A percentile compares a stretch with the other conserved stretches of the same genome.
Conservation (phyloP, 2,329 filamentous ascomycete species). For the Talaromyces funiculosus region DNA sequence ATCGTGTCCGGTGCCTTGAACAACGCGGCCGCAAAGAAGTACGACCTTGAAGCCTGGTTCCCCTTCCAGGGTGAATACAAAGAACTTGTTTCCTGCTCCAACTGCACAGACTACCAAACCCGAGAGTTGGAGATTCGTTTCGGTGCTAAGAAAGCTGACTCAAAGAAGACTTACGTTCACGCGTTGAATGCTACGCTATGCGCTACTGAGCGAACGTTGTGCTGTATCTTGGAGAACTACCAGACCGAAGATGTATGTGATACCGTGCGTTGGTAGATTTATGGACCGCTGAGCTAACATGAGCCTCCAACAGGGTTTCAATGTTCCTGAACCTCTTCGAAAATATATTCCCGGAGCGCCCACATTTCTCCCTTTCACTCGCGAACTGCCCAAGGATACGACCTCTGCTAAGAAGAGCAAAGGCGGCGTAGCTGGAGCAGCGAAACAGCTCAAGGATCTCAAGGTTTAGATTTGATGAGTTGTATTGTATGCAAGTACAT, state of each 20-base stretch:
- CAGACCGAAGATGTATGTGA: constrained; percentile 72
- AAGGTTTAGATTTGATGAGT: constrained; percentile 32
- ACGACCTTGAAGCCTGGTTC: constrained; percentile 94
- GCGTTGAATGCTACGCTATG: constrained; percentile 84
- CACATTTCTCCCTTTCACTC: constrained; percentile 82
- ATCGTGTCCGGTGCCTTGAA: constrained; percentile 97
- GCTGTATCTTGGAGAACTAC: constrained; percentile 95
- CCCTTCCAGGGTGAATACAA: constrained; percentile 97
- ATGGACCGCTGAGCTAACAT: background rate
- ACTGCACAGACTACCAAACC: constrained; percentile 97
- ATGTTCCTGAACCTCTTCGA: constrained; percentile 73
- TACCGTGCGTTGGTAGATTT: background rate
- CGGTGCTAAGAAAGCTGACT: constrained; percentile 76
- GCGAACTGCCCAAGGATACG: constrained; percentile 74
- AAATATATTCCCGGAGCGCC: constrained; percentile 87
- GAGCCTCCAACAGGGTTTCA: constrained; percentile 55
- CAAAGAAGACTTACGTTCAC: constrained; percentile 90
- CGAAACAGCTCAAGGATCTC: constrained; percentile 38
- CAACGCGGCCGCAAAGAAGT: constrained; percentile 85
- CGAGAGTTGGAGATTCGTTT: constrained; percentile 89
- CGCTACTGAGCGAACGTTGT: constrained; percentile 85
- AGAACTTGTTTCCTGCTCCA: constrained; percentile 94
- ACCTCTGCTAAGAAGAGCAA: constrained; percentile 55
- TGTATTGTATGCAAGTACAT: background rate
- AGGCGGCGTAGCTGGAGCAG: constrained; percentile 27